A percentile compares a stretch with the other conserved stretches of the same genome.
These are phyloP conservation scores for Trichoderma sp. DNA, from an alignment of 2,329 filamentous ascomycete genomes.

Conservation along the genomic window DNA sequence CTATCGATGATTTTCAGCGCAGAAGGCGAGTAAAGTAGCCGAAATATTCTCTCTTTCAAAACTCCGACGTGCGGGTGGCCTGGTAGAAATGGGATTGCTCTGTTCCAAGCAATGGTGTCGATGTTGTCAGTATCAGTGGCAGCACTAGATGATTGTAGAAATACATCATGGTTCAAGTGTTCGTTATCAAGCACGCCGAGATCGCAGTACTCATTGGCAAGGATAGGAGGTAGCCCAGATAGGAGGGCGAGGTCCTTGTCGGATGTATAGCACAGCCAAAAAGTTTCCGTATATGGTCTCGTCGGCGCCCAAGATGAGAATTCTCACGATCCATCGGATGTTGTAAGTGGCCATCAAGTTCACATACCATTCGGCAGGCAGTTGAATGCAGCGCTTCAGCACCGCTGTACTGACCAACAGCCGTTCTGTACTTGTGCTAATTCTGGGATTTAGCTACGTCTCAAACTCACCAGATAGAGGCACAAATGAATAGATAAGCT, in stretches of 20 bases:
- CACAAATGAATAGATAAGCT: not conserved
- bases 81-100: not conserved
- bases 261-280: not conserved
- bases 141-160: not conserved
- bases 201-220: not conserved
- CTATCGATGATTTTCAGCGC: not conserved
- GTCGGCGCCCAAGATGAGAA: not conserved
- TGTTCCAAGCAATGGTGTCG: not conserved
- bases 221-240: not conserved
- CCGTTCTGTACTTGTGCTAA: not conserved
- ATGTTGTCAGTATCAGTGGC: not conserved
- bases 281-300: not conserved
- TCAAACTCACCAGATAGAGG: not conserved
- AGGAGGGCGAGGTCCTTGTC: not conserved
- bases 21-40: not conserved
- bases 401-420: not conserved
- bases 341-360: not conserved
- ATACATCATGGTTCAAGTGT: not conserved
- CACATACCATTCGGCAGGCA: not conserved
- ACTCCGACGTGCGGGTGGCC: not conserved
- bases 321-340: not conserved
- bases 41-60: not conserved
- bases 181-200: not conserved
- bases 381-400: not conserved
- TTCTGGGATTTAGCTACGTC: not conserved